These are phyloP conservation scores for Aegilops umbellulata DNA, from an alignment of 176 grass and related monocot genomes.

Conservation along the genomic window DNA sequence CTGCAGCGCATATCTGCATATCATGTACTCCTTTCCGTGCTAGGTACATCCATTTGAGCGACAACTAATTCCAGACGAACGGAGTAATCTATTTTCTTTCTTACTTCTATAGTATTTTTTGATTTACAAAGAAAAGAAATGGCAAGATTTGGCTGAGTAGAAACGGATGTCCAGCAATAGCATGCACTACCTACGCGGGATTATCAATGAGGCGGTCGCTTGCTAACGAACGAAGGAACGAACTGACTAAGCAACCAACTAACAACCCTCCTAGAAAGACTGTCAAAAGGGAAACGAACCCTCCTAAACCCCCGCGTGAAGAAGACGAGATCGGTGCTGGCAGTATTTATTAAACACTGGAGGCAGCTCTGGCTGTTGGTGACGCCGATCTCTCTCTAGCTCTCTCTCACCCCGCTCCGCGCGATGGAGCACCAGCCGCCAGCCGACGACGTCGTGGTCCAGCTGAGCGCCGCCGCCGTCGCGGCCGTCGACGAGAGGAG, in stretches of 20 bases:
- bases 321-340: background rate
- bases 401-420: background rate
- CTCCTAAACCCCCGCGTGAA: background rate
- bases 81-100: background rate
- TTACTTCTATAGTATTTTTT: background rate
- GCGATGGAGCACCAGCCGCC: conserved; percentile 32
- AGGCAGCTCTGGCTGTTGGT: background rate
- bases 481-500: conserved; percentile 35
- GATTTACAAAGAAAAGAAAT: background rate
- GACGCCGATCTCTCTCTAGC: no score
- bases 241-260: background rate
- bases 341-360: background rate
- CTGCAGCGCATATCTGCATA: background rate
- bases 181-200: background rate
- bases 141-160: background rate
- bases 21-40: background rate
- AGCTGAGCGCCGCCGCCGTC: conserved; percentile 37
- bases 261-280: conserved; percentile 2
- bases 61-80: no score
- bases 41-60: no score
- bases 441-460: conserved; percentile 36
- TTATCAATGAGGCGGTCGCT: background rate
- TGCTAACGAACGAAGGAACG: background rate
- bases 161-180: background rate
- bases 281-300: background rate